Conservation (phyloP, 768 basidiomycete genomes). For the Rhizopogon salebrosus region DNA sequence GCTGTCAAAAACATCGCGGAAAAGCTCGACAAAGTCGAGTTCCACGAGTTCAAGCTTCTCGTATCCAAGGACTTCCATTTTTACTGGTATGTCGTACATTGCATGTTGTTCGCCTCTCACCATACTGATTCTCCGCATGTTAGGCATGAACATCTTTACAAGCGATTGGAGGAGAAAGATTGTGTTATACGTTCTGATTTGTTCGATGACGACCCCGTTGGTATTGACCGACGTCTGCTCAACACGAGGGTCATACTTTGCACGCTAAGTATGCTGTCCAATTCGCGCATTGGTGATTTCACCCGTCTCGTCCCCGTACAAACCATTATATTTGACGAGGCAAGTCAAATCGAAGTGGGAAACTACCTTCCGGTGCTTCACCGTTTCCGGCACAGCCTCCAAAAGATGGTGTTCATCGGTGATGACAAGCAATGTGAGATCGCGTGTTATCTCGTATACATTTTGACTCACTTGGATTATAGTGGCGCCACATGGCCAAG, state of each 20-base stretch:
- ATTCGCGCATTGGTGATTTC: constrained; percentile 11
- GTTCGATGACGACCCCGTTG: constrained; percentile 15
- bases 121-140: background rate
- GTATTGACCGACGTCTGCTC: constrained; percentile 18
- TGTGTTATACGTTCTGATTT: constrained; percentile 34
- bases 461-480: background rate
- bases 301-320: constrained; percentile 28
- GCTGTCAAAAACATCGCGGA: constrained; percentile 50
- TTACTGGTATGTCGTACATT: constrained; percentile 32
- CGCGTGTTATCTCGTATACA: background rate
- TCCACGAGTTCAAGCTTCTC: constrained; percentile 33
- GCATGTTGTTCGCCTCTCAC: background rate
- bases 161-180: constrained; percentile 20
- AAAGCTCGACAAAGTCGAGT: constrained; percentile 29
- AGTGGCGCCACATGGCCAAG: constrained; percentile 81
- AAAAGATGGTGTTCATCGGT: constrained; percentile 34
- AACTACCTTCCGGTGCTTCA: constrained; percentile 33
- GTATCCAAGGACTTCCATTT: constrained; percentile 43
- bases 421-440: constrained; percentile 35
- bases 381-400: constrained; percentile 18
- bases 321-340: constrained; percentile 41
- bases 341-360: too few relatives aligned
- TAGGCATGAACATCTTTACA: constrained; percentile 50
- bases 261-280: constrained; percentile 43
- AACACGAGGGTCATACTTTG: constrained; percentile 36